These are phyloP conservation scores for Jimgerdemannia flammicorona DNA, from an alignment of 192 early-diverging fungal genomes.

Conservation along the genomic window DNA sequence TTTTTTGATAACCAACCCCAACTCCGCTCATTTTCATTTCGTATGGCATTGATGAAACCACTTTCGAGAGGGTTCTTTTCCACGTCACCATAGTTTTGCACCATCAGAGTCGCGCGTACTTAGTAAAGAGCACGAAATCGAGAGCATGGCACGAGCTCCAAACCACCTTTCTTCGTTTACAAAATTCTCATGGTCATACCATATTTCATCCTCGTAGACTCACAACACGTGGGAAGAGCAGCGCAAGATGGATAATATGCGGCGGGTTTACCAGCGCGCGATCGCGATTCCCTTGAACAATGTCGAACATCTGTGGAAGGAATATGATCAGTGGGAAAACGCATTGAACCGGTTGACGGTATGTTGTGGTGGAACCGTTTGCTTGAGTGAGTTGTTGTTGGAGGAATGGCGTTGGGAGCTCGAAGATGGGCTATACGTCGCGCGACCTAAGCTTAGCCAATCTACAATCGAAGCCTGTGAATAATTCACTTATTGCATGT, in stretches of 20 bases:
- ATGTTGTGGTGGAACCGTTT: conserved; percentile 14
- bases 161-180: conserved; percentile 5
- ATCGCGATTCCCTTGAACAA: conserved; percentile 84
- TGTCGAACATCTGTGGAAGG: conserved; percentile 92
- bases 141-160: not conserved
- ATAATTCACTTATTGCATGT: not conserved
- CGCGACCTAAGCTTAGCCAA: not conserved
- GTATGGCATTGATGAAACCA: too few species aligned
- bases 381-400: too few species aligned
- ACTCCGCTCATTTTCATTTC: too few species aligned
- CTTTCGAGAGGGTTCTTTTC: not conserved
- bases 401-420: too few species aligned
- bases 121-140: not conserved
- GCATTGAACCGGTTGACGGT: conserved; percentile 77
- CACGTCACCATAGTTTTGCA: not conserved
- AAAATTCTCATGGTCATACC: conserved; percentile 20
- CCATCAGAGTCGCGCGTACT: not conserved
- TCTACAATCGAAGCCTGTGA: not conserved
- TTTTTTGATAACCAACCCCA: not conserved
- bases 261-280: conserved; percentile 81
- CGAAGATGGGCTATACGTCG: too few species aligned
- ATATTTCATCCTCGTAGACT: conserved; percentile 35
- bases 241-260: conserved; percentile 80
- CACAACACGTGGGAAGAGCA: conserved; percentile 83
- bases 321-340: conserved; percentile 93